Evolutionary conservation across 768 basidiomycete genomes (phyloP), one percentile per base, ranked within the genome.

Genomic region (Leccinum uliginosum): DNA sequence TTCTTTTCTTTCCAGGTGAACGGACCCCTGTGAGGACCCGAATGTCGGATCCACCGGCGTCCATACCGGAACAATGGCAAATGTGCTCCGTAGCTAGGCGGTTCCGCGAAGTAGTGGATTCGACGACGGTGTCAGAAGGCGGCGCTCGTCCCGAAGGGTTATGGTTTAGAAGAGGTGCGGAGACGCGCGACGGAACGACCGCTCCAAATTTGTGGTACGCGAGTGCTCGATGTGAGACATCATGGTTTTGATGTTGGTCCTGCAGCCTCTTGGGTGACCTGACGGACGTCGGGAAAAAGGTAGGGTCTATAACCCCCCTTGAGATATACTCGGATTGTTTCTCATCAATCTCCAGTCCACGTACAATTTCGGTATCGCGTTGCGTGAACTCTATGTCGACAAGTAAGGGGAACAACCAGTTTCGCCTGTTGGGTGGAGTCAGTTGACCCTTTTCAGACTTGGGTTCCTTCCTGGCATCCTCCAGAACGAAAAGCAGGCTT

Each of bases 11-110:
- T 38, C 35, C 57, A 91, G 89, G 89, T 29, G 89, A 91, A 72
- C 81, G 89, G 34, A 83, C 88, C 0, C 89, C 89, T 1, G 88
- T 91, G n/a, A 83, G 81, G 9, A 74, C 83, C 11, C 80, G 88
- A 3, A 78, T 91, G 71, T 70, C 78, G 6, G 78, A 75, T 4
- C 74, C 84, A 8, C 86, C 87, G 0, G 83, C 83, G 11, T 82
- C 78, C 29, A 82, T 91, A 53, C 85, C 87, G 1, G 79, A 81
- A 61, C 75, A 86, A 59, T 91, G 89, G 87, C 70, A 76, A 55
- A 77, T 88, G 77, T 88, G 86, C 66, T 79, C 77, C 54, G 77
- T 75, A 1, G 80, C 80, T 7, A 75, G 77, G 38, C 73, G 76
- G 26, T 84, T 86, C 61, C 71, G 73, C 17, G 76, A 78, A 26